Evolutionary conservation across 208 protist species (phyloP).

Genomic region (Trypanosoma cruzi): DNA sequence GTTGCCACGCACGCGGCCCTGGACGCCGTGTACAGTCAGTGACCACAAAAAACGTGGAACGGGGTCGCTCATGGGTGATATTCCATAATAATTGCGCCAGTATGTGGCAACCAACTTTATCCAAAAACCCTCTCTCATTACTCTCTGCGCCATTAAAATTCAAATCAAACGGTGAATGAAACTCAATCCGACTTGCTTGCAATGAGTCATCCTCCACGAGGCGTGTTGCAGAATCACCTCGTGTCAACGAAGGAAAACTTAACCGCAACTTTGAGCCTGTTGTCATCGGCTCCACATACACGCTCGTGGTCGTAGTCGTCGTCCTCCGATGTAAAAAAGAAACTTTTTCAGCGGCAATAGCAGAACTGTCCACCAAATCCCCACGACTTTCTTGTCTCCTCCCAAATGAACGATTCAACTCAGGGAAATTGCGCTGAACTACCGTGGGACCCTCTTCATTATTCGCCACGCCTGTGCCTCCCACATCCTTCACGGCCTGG

Average conservation of each 20-base stretch:
- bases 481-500: neutral
- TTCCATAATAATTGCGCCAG: conserved; percentile 44
- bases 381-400: neutral
- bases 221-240: neutral
- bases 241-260: neutral
- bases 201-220: neutral
- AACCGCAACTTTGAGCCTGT: neutral
- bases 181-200: neutral
- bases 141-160: neutral
- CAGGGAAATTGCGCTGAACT: too few species aligned
- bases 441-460: too few species aligned
- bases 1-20: conserved; percentile 52
- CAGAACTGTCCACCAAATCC: neutral
- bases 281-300: neutral
- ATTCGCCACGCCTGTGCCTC: neutral
- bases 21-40: conserved; percentile 69
- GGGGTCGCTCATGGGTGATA: conserved; percentile 32
- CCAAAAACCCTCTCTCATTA: conserved; percentile 24
- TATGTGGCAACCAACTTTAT: conserved; percentile 38
- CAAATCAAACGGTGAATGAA: conserved; percentile 27
- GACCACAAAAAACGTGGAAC: conserved; percentile 56
- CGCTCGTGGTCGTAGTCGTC: neutral
- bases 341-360: neutral
- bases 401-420: neutral
- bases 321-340: neutral